Percentiles rank a stretch among this genome's conserved stretches.
These are phyloP conservation scores for Silene noctiflora DNA, from an alignment of 179 eudicot species.

Conservation along the genomic window DNA sequence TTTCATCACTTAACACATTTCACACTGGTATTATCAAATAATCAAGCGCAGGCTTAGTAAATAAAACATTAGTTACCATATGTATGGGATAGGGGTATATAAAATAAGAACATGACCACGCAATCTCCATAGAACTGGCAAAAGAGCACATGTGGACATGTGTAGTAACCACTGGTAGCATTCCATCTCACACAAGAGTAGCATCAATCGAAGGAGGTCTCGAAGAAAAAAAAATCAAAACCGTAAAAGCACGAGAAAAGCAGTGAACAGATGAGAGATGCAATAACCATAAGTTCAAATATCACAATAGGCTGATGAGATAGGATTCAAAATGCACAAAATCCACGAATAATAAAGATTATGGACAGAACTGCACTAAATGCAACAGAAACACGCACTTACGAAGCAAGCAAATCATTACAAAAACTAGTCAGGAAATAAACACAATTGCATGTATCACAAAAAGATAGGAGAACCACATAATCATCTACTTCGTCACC, in stretches of 20 bases:
- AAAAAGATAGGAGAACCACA: neutral
- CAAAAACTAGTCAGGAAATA: neutral
- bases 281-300: neutral
- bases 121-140: neutral
- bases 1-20: neutral
- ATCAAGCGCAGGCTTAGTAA: neutral
- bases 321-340: neutral
- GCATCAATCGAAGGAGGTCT: neutral
- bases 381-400: conserved; percentile 1
- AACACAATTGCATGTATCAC: neutral
- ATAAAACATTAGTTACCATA: neutral
- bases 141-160: neutral
- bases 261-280: neutral
- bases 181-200: neutral
- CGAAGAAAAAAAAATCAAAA: neutral
- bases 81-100: neutral
- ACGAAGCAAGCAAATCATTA: neutral
- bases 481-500: neutral
- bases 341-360: neutral
- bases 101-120: neutral
- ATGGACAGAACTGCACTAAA: neutral
- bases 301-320: neutral
- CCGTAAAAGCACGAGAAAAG: neutral
- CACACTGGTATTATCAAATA: neutral
- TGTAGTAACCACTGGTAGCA: neutral